These are phyloP conservation scores for Bipolaris gigantea DNA, from an alignment of 2,329 filamentous ascomycete species.

Conservation along the genomic window DNA sequence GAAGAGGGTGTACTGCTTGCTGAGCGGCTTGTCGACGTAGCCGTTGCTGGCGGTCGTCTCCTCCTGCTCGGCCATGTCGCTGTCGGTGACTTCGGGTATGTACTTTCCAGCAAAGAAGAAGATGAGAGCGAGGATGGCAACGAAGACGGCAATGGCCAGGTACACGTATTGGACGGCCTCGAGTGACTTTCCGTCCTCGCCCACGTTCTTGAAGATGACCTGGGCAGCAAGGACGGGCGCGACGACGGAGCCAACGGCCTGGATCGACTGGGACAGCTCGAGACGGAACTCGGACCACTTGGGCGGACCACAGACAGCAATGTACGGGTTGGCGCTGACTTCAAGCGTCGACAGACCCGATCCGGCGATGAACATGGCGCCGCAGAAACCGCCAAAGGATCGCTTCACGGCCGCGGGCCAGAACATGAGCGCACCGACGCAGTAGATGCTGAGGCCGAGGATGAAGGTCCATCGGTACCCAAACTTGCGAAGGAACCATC, in stretches of 20 bases:
- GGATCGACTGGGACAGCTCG: slow-evolving; percentile 76
- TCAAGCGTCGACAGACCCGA: slow-evolving; percentile 74
- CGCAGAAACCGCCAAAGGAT: slow-evolving; percentile 75
- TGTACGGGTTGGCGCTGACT: slow-evolving; percentile 69
- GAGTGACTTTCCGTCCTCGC: slow-evolving; percentile 59
- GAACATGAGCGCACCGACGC: slow-evolving; percentile 74
- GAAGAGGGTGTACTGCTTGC: slow-evolving; percentile 59
- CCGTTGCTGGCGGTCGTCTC: slow-evolving; percentile 49
- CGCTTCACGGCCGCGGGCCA: slow-evolving; percentile 77
- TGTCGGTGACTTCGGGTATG: slow-evolving; percentile 64
- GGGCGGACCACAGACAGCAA: slow-evolving; percentile 68
- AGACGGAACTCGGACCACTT: slow-evolving; percentile 75
- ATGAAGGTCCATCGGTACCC: slow-evolving; percentile 84
- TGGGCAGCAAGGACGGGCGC: slow-evolving; percentile 73
- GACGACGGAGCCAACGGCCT: slow-evolving; percentile 73
- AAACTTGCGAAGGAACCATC: slow-evolving; percentile 67
- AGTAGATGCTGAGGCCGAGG: slow-evolving; percentile 68
- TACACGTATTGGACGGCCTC: slow-evolving; percentile 78
- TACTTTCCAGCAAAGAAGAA: slow-evolving; percentile 61
- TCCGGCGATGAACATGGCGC: slow-evolving; percentile 71
- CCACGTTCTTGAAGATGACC: slow-evolving; percentile 70
- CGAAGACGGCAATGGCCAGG: slow-evolving; percentile 75
- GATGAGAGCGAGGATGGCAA: slow-evolving; percentile 65
- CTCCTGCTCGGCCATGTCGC: slow-evolving; percentile 59
- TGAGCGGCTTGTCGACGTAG: slow-evolving; percentile 63